Percentiles rank a stretch among this genome's conserved stretches.
These are phyloP conservation scores for Suhomyces kilbournensis DNA, from an alignment of 805 yeast species.

Conservation along the genomic window DNA sequence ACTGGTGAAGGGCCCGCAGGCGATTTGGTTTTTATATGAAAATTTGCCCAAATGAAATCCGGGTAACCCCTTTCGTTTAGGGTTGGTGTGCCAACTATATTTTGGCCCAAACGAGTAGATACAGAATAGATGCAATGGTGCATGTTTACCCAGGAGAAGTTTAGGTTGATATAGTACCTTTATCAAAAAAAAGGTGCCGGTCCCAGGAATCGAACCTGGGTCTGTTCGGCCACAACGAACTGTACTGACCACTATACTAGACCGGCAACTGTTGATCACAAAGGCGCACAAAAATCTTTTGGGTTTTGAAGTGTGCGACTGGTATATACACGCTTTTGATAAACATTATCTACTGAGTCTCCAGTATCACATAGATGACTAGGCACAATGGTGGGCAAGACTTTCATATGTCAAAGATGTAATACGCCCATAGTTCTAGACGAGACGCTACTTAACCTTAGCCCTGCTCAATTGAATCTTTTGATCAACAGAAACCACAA, in stretches of 20 bases:
- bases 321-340: neutral
- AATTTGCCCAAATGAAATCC: neutral
- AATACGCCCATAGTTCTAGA: slow-evolving; percentile 56
- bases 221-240: slow-evolving; percentile 49
- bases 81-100: neutral
- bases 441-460: slow-evolving; percentile 49
- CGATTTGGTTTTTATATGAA: neutral
- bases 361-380: neutral
- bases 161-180: no score
- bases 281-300: neutral
- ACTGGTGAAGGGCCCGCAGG: no score
- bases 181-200: slow-evolving; percentile 41
- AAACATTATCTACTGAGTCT: neutral
- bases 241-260: slow-evolving; percentile 51
- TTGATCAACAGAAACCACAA: slow-evolving; percentile 37
- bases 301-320: neutral
- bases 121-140: no score
- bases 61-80: slow-evolving; percentile 1
- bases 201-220: slow-evolving; percentile 54
- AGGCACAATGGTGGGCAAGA: slow-evolving; percentile 5
- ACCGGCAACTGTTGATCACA: slow-evolving; percentile 29
- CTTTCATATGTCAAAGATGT: slow-evolving; percentile 57
- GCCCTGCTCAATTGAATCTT: slow-evolving; percentile 54
- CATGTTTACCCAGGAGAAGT: no score
- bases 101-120: no score